phyloP scores from a whole-genome alignment of 2,329 filamentous ascomycete genomes.

The Bipolaris oryzae region DNA sequence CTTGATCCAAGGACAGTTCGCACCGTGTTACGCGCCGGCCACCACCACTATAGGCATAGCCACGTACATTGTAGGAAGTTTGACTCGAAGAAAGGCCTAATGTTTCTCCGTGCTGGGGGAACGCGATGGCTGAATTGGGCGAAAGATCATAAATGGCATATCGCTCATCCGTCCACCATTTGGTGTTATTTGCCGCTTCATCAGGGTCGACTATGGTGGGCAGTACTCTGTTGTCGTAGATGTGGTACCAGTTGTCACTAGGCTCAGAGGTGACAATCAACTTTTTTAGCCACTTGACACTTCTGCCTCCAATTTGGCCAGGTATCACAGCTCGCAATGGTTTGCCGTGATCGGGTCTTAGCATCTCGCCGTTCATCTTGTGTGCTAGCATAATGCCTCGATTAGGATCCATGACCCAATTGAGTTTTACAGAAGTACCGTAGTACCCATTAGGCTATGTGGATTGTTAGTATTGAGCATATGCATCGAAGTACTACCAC shows the following conservation, averaged over 20 bases:
- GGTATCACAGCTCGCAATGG: conserved; percentile 84
- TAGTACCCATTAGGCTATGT: conserved; percentile 82
- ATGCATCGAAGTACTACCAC: conserved; percentile 12
- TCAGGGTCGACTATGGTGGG: conserved; percentile 87
- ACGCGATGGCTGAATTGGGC: conserved; percentile 81
- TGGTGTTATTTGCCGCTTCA: conserved; percentile 72
- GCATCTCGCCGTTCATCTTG: conserved; percentile 84
- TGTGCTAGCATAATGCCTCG: conserved; percentile 85
- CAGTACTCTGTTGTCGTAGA: conserved; percentile 89
- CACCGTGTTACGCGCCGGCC: conserved; percentile 82
- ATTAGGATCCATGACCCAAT: conserved; percentile 85
- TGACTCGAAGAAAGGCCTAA: conserved; percentile 58
- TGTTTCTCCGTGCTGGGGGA: conserved; percentile 77
- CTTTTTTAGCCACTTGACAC: conserved; percentile 89
- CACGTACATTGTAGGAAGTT: conserved; percentile 68
- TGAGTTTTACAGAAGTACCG: conserved; percentile 84
- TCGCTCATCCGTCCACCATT: conserved; percentile 85
- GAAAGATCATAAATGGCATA: conserved; percentile 94
- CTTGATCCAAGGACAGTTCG: conserved; percentile 82
- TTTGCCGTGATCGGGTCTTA: conserved; percentile 84
- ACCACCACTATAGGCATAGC: conserved; percentile 88
- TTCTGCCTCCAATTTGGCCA: conserved; percentile 88
- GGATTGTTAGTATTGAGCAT: conserved; percentile 12
- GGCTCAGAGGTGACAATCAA: conserved; percentile 78
- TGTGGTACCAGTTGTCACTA: conserved; percentile 94